A percentile compares a stretch with the other conserved stretches of the same genome.
phyloP scores from a whole-genome alignment of 805 yeast species.

The Yarrowia sp. region DNA sequence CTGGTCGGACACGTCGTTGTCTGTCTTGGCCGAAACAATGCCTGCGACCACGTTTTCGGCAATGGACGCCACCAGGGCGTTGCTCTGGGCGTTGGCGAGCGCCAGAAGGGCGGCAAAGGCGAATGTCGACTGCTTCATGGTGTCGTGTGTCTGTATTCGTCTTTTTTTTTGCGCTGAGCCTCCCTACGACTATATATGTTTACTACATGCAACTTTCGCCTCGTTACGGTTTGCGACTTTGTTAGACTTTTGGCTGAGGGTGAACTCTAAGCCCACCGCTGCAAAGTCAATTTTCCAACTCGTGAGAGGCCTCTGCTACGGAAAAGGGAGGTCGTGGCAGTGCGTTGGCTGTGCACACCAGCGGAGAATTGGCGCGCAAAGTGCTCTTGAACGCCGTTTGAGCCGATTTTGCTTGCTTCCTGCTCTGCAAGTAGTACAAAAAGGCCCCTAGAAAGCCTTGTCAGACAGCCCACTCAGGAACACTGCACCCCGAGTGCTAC shows the following conservation, averaged over 20 bases:
- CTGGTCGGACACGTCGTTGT: constrained; percentile 24
- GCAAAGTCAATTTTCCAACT: neutral
- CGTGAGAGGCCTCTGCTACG: too few relatives aligned
- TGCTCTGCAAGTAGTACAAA: too few relatives aligned
- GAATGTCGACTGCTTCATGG: neutral
- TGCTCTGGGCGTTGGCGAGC: neutral
- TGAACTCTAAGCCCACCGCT: neutral
- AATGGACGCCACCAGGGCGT: constrained; percentile 11
- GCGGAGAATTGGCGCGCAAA: too few relatives aligned
- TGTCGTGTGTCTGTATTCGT: too few relatives aligned
- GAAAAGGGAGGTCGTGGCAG: constrained; percentile 6
- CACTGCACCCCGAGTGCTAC: neutral
- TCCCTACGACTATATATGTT: neutral
- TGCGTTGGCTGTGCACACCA: neutral
- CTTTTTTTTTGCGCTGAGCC: too few relatives aligned
- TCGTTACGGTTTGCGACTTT: neutral
- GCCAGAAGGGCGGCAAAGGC: neutral
- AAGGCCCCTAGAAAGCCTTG: too few relatives aligned
- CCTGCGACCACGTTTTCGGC: constrained; percentile 14
- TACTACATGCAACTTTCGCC: neutral
- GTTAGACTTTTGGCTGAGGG: neutral
- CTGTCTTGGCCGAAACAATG: constrained; percentile 18
- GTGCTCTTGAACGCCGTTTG: too few relatives aligned
- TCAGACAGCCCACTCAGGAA: neutral
- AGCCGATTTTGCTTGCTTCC: too few relatives aligned